Evolutionary conservation across 257 asterid genomes (phyloP), one percentile per base, ranked within the genome.

Genomic region (Solanum bulbocastanum): DNA sequence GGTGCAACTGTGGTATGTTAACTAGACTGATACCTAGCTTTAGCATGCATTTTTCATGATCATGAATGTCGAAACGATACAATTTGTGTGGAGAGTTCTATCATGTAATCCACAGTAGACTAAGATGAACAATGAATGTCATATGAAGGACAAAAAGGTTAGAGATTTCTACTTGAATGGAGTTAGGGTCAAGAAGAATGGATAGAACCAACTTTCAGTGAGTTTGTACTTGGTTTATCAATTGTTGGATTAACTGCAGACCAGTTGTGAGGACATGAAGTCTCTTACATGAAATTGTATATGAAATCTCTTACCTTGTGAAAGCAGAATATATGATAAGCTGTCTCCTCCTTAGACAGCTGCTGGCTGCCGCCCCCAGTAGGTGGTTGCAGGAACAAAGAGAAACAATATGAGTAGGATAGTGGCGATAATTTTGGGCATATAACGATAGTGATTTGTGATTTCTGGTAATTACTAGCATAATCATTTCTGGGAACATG

Each of bases 1-100:
- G 99, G 98, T 83, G 99, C 98, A 42, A 95, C 95, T 75, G 94
- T 94, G 96, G 99, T 96, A 94, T 87, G 84, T 89, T 91, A 69
- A 40, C 62, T 40, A 78, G 86, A 85, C 68, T 79, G 62, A 13
- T 76, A 42, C 62, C 84, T 78, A 14, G 39, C 32, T 27, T 40
- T 78, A 15, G 37, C 65, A 42, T 40, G 39, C 84, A 78, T 32
- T 78, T 42, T 78, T 42, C 65, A 42, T 25, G 65, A 32, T 30
- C 85, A 81, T 27, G 83, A 37, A 6, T 75, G 68, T 30, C 1
- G 5, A 46, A 30, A 46, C 30, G 85, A 44, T 27, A 14, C 36
- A 79, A 46, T 49, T 46, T 30, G 25, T 79, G 15, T 30, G 37
- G 27, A 16, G 68, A 46, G 40, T 81, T 30, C 42, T 46, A 18